Conservation (phyloP, 1,284 basidiomycete genomes). For the Rhodotorula sp. region DNA sequence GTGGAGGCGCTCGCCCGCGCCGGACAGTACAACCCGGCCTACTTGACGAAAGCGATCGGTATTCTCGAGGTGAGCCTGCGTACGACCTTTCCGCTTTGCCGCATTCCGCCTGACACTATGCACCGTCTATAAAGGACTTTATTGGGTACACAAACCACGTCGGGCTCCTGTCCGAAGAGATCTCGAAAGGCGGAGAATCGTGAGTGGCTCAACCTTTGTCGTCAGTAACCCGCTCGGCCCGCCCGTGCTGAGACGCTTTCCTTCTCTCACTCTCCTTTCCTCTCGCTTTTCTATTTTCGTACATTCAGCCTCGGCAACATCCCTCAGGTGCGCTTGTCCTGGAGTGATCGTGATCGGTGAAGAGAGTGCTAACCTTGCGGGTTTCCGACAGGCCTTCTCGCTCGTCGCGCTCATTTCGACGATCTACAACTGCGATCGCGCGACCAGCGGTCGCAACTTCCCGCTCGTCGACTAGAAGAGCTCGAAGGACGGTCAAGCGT, state of each 20-base stretch:
- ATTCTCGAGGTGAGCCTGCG: conserved; percentile 71
- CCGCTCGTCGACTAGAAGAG: background rate
- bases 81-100: background rate
- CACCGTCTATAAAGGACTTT: background rate
- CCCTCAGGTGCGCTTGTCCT: conserved; percentile 7
- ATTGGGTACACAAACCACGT: conserved; percentile 76
- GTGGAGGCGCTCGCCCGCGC: conserved; percentile 82
- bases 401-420: conserved; percentile 25
- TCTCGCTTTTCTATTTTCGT: background rate
- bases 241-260: no score
- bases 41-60: conserved; percentile 66
- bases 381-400: conserved; percentile 30
- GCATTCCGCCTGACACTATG: background rate
- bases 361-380: background rate
- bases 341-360: background rate
- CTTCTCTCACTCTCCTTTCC: background rate
- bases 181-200: conserved; percentile 37
- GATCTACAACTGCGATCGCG: conserved; percentile 4
- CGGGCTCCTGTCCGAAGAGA: conserved; percentile 72
- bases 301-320: conserved; percentile 36
- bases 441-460: conserved; percentile 1
- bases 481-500: background rate
- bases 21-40: conserved; percentile 66
- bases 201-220: background rate
- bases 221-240: no score